These are phyloP conservation scores for Mucor racemosus DNA, from an alignment of 371 early-diverging fungal species.

Conservation along the genomic window DNA sequence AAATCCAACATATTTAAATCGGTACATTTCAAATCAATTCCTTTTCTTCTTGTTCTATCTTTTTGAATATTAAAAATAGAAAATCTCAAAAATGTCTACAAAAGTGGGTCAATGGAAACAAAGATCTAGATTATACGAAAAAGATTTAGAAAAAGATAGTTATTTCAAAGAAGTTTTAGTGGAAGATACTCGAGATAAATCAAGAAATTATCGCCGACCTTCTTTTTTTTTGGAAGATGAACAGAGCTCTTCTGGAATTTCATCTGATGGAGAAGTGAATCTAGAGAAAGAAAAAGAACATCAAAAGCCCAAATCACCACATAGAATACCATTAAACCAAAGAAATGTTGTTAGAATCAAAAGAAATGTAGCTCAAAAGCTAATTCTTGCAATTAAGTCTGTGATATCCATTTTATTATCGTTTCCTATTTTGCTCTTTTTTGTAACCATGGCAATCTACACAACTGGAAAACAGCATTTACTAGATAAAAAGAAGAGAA, in stretches of 20 bases:
- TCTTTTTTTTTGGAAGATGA: background rate
- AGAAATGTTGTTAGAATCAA: constrained; percentile 11
- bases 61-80: no score
- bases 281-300: background rate
- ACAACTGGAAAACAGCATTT: constrained; percentile 14
- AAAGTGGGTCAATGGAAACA: constrained; percentile 2
- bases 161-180: background rate
- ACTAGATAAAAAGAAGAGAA: constrained; percentile 10
- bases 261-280: constrained; percentile 4
- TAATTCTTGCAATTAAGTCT: background rate
- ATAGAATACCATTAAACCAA: background rate
- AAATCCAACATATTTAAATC: constrained; percentile 3
- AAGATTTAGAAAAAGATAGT: background rate
- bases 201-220: background rate
- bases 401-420: constrained; percentile 16
- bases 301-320: background rate
- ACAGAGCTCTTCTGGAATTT: background rate
- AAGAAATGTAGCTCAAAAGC: background rate
- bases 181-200: background rate
- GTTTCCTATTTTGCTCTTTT: constrained; percentile 16
- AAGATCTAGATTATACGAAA: background rate
- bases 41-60: background rate
- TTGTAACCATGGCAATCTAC: constrained; percentile 14
- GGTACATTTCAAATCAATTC: constrained; percentile 3
- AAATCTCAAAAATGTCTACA: background rate